phyloP scores from a whole-genome alignment of 208 protist genomes.

The Leishmania guyanensis region DNA sequence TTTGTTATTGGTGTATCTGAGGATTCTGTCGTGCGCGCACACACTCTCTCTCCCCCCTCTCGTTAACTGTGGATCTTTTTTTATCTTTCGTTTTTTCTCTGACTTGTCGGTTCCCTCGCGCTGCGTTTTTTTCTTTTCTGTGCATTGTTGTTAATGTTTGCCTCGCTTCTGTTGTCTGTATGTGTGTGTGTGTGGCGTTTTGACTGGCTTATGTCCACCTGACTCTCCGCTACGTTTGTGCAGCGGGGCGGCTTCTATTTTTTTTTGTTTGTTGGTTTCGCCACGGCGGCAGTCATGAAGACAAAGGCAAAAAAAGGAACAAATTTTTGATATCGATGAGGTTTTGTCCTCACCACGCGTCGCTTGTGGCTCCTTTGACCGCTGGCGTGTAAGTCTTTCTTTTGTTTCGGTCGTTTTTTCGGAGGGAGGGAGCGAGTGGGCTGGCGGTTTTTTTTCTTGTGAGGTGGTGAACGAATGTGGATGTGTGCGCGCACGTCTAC shows the following conservation, averaged over 20 bases:
- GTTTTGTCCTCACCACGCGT: too few relatives aligned
- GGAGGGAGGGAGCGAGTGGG: too few relatives aligned
- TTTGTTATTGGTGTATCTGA: too few relatives aligned
- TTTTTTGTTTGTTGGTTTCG: not conserved
- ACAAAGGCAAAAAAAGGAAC: too few relatives aligned
- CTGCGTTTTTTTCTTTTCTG: not conserved
- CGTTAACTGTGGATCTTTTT: not conserved
- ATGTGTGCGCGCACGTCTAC: not conserved
- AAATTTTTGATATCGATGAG: too few relatives aligned
- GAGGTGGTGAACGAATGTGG: not conserved
- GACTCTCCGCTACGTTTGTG: too few relatives aligned
- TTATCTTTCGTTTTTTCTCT: too few relatives aligned
- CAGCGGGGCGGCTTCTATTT: not conserved
- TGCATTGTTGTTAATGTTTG: not conserved
- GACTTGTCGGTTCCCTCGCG: not conserved
- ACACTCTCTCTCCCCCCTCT: not conserved
- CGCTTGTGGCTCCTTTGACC: not conserved
- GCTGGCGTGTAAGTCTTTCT: not conserved
- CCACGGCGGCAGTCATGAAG: not conserved
- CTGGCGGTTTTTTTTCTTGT: not conserved
- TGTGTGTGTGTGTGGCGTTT: not conserved
- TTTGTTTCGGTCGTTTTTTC: not conserved
- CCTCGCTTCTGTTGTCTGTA: not conserved
- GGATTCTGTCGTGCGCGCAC: not conserved
- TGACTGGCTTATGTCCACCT: too few relatives aligned